Evolutionary conservation across 148 eudicot genomes (phyloP), one percentile per base, ranked within the genome.

Genomic region (Vaccinium vitisidaea): DNA sequence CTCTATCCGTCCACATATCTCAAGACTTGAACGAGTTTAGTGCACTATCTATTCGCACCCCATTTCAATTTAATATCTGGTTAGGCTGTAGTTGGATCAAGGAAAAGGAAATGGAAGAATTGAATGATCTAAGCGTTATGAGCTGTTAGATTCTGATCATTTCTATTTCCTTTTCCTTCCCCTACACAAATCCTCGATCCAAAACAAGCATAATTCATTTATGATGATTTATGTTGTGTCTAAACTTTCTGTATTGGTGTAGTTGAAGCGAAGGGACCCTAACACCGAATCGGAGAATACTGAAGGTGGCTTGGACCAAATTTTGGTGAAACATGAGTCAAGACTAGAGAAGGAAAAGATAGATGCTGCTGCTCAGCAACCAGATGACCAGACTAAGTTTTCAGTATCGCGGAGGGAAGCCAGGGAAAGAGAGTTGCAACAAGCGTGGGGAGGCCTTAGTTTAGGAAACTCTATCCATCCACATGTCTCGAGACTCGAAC

Each of bases 381-480:
- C 79, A 19, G 90, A 88, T 13, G 77, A 85, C 23, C 81, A 89
- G 86, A 67, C 79, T 32, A 87, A 84, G 23, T 82, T 82, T 80
- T 86, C 93, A 36, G 80, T 88, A 54, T 67, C 96, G 80, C 91
- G 93, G 32, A 85, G 89, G 65, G 90, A 94, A 90, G 95, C 95
- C 49, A 89, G 98, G 90, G 96, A 95, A 80, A 90, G 84, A 84
- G 98, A 95, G 89, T 55, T 94, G 88, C 93, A 91, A 65, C 94
- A 91, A 83, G 92, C 90, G 19, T 95, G 98, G 98, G 98, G 98
- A 84, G 98, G 98, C 63, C 75, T 95, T 84, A 88, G 91, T 80
- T 87, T 95, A 79, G 96, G 96, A 53, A 90, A 89, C 83, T 93
- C 97, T 25, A 86, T 93, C 39, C 88, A 85, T 36, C 98, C 98